Conservation (phyloP, 139 green algal species). For the Nannochloris sp. region DNA sequence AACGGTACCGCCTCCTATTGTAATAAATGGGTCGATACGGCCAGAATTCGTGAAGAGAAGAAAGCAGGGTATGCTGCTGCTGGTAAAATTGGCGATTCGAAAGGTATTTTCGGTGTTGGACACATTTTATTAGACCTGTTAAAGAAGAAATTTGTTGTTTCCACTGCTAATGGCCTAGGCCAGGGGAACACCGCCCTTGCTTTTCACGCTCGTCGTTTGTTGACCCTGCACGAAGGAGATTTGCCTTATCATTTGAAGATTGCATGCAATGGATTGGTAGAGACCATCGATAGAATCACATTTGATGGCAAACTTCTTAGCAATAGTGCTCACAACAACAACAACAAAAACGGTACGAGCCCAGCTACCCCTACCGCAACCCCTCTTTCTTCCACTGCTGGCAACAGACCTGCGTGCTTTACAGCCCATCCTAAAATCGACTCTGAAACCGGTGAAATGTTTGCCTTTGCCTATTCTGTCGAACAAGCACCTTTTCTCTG, state of each 20-base stretch:
- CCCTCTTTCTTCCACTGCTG: background rate
- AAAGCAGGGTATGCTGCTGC: constrained; percentile 26
- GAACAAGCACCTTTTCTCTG: constrained; percentile 20
- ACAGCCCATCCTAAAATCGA: constrained; percentile 83
- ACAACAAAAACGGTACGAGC: too few species aligned
- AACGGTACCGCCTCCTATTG: constrained; percentile 50
- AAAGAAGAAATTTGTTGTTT: constrained; percentile 1
- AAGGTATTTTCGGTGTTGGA: background rate
- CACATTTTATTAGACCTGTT: background rate
- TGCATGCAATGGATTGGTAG: constrained; percentile 36
- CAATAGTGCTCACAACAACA: too few species aligned
- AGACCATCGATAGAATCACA: constrained; percentile 50
- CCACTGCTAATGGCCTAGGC: constrained; percentile 3
- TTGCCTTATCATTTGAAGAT: constrained; percentile 45
- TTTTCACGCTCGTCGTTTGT: constrained; percentile 52
- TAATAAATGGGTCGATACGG: constrained; percentile 58
- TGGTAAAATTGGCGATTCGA: constrained; percentile 16
- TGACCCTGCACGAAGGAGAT: constrained; percentile 70
- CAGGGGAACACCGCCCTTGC: constrained; percentile 66
- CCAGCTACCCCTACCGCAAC: background rate
- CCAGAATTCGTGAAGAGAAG: constrained; percentile 32
- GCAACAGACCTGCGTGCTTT: constrained; percentile 49
- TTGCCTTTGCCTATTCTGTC: constrained; percentile 44
- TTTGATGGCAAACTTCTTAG: constrained; percentile 7
- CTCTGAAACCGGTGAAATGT: constrained; percentile 38